A percentile compares a stretch with the other conserved stretches of the same genome.
Evolutionary conservation across 2,329 filamentous ascomycete genomes (phyloP).

Genomic region (Decorospora gaudefroyi): DNA sequence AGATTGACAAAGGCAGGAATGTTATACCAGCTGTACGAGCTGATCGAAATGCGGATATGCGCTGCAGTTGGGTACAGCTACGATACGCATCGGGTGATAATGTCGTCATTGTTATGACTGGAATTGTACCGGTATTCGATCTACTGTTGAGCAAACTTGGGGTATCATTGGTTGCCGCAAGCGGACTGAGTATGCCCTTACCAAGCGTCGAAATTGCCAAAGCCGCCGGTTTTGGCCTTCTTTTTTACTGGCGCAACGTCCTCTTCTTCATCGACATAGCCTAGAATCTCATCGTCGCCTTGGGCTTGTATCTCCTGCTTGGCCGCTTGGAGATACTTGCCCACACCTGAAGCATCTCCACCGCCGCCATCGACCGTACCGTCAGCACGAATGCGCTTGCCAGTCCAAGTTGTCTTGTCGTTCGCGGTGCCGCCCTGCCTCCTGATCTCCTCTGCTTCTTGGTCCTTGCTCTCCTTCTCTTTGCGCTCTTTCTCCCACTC

Average conservation of each 20-base stretch:
- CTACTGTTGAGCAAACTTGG: too few species aligned
- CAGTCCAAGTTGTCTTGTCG: conserved; percentile 92
- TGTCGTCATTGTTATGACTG: too few species aligned
- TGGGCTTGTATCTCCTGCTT: conserved; percentile 44
- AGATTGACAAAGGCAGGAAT: too few species aligned
- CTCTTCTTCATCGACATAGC: conserved; percentile 67
- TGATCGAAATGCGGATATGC: too few species aligned
- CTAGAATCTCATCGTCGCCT: conserved; percentile 63
- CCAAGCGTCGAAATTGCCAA: conserved; percentile 96
- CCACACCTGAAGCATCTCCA: conserved; percentile 63
- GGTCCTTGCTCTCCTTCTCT: conserved; percentile 62
- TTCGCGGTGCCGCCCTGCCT: conserved; percentile 77
- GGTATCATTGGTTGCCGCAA: conserved; percentile 25
- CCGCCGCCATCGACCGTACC: conserved; percentile 60
- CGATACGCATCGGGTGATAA: too few species aligned
- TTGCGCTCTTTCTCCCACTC: conserved; percentile 76
- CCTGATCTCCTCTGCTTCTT: conserved; percentile 66
- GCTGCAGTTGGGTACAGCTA: too few species aligned
- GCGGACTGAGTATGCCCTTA: too few species aligned
- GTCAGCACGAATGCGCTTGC: conserved; percentile 78
- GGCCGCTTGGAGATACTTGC: conserved; percentile 79
- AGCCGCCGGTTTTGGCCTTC: conserved; percentile 76
- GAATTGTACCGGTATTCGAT: too few species aligned
- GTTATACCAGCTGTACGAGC: too few species aligned
- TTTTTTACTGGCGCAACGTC: conserved; percentile 70